Conservation (phyloP, 306 rosid species). For the Glycine tomentella region DNA sequence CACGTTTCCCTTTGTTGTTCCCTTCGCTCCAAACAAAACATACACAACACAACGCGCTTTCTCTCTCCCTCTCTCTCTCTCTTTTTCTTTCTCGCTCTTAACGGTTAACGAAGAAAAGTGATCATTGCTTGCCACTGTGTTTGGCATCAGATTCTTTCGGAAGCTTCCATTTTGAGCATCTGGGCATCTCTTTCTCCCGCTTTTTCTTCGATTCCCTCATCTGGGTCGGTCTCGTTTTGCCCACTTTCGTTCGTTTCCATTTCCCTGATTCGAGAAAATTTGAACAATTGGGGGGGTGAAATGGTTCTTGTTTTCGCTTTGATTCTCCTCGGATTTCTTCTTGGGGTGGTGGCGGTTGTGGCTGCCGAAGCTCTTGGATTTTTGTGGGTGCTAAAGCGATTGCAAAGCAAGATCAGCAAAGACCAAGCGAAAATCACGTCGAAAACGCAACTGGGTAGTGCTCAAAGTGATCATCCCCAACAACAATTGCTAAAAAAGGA, state of each 20-base stretch:
- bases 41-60: background rate
- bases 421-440: constrained; percentile 50
- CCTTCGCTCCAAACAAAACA: background rate
- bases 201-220: constrained; percentile 20
- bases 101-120: constrained; percentile 31
- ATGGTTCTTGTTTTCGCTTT: constrained; percentile 52
- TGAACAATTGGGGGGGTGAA: constrained; percentile 18
- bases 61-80: background rate
- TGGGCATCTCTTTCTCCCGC: constrained; percentile 6
- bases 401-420: constrained; percentile 49
- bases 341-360: constrained; percentile 69
- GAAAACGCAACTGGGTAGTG: background rate
- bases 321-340: constrained; percentile 67
- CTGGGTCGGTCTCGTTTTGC: constrained; percentile 34
- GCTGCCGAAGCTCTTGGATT: constrained; percentile 64
- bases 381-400: constrained; percentile 58
- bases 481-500: constrained; percentile 65
- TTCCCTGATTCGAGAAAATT: background rate
- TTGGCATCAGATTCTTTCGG: constrained; percentile 40
- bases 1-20: background rate
- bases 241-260: background rate
- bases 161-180: constrained; percentile 29
- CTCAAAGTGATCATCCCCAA: constrained; percentile 48
- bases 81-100: background rate
- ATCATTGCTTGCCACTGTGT: background rate